A percentile compares a stretch with the other conserved stretches of the same genome.
phyloP scores from a whole-genome alignment of 495 filamentous ascomycete genomes.

The Penicillium steckii region DNA sequence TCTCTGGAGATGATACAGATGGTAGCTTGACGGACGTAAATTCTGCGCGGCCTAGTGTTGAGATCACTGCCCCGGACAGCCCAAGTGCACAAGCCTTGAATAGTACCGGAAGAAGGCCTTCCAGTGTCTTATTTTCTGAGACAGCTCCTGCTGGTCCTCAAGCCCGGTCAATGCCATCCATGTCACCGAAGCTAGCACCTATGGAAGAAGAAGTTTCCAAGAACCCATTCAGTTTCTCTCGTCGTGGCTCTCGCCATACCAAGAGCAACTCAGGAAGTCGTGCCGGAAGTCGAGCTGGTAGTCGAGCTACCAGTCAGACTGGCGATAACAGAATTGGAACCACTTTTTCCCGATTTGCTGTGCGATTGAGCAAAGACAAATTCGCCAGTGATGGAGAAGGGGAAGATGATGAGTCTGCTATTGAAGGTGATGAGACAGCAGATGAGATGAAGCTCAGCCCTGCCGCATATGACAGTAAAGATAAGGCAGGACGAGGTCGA shows the following conservation, averaged over 20 bases:
- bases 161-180: constrained; percentile 46
- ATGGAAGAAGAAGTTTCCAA: constrained; percentile 49
- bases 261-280: constrained; percentile 60
- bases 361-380: constrained; percentile 49
- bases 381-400: constrained; percentile 34
- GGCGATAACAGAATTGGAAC: constrained; percentile 66
- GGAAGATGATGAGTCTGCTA: constrained; percentile 25
- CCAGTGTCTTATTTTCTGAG: constrained; percentile 32
- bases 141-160: constrained; percentile 35
- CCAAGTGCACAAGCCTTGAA: neutral
- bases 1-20: constrained; percentile 13
- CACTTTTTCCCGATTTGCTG: constrained; percentile 64
- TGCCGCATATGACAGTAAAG: constrained; percentile 26
- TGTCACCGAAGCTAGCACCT: constrained; percentile 43
- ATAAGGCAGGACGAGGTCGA: constrained; percentile 30
- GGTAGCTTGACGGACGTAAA: constrained; percentile 20
- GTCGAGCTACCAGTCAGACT: constrained; percentile 48
- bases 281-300: constrained; percentile 48
- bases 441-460: constrained; percentile 28
- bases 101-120: constrained; percentile 15
- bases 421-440: constrained; percentile 27
- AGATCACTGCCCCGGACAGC: constrained; percentile 35
- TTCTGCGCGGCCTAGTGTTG: constrained; percentile 41
- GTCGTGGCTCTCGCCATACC: constrained; percentile 57
- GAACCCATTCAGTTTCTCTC: constrained; percentile 49